phyloP scores from a whole-genome alignment of 352 stramenopile species.

The Elongisporangium senticosum region DNA sequence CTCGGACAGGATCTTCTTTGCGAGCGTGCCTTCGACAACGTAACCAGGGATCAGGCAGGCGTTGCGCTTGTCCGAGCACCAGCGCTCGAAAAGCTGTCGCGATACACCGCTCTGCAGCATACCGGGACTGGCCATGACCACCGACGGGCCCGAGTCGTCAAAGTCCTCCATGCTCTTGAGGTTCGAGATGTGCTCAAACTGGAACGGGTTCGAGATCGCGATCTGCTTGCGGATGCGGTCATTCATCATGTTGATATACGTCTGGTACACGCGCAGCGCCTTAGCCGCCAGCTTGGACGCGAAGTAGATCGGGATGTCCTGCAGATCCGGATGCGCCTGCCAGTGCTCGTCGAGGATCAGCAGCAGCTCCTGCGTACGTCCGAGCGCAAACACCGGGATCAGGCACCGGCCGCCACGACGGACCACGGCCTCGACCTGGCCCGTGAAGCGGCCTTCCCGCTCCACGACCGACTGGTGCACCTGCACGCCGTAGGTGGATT shows the following conservation, averaged over 20 bases:
- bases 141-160: slow-evolving; percentile 95
- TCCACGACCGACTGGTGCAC: slow-evolving; percentile 95
- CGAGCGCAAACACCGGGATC: slow-evolving; percentile 98
- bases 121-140: slow-evolving; percentile 98
- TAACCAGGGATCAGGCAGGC: slow-evolving; percentile 99
- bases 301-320: slow-evolving; percentile 99
- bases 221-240: slow-evolving; percentile 95
- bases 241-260: slow-evolving; percentile 99
- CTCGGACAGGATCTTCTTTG: slow-evolving; percentile 96
- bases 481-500: slow-evolving; percentile 98
- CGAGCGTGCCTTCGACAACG: slow-evolving; percentile 96
- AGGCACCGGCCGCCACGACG: slow-evolving; percentile 94
- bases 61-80: slow-evolving; percentile 97
- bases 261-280: slow-evolving; percentile 97
- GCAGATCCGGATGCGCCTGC: slow-evolving; percentile 90
- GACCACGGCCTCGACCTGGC: slow-evolving; percentile 95
- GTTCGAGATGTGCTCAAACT: slow-evolving; percentile 97
- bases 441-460: slow-evolving; percentile 95
- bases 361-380: slow-evolving; percentile 97
- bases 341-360: slow-evolving; percentile 99
- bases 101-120: slow-evolving; percentile 99
- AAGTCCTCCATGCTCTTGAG: slow-evolving; percentile 96
- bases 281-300: slow-evolving; percentile 95
- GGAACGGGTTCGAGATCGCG: slow-evolving; percentile 97
- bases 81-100: slow-evolving; percentile 96